Evolutionary conservation across 305 asterid species (phyloP).

Genomic region (Fraxinus nigra): DNA sequence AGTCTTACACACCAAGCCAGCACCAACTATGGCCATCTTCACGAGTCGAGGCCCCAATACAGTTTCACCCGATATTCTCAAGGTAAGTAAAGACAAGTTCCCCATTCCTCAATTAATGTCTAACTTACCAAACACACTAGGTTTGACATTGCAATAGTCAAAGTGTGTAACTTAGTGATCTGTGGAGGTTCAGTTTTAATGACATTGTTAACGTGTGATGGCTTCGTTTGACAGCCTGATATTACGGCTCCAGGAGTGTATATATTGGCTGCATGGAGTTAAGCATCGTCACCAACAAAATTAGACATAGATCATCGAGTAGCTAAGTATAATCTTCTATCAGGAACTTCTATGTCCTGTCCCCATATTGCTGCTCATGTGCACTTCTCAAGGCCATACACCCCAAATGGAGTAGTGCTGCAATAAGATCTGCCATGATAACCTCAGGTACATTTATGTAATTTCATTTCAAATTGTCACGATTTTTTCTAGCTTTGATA

Average conservation of each 20-base stretch:
- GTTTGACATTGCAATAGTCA: too few relatives aligned
- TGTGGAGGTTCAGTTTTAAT: neutral
- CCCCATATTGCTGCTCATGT: slow-evolving; percentile 73
- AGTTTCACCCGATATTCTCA: slow-evolving; percentile 64
- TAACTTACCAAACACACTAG: too few relatives aligned
- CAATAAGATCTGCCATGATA: slow-evolving; percentile 81
- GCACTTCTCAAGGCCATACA: slow-evolving; percentile 88
- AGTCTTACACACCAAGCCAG: slow-evolving; percentile 46
- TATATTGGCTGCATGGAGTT: slow-evolving; percentile 94
- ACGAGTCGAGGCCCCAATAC: slow-evolving; percentile 79
- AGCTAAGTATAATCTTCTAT: slow-evolving; percentile 58
- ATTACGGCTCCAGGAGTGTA: slow-evolving; percentile 85
- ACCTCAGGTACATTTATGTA: slow-evolving; percentile 53
- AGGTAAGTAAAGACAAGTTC: slow-evolving; percentile 42
- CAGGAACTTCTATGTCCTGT: slow-evolving; percentile 95
- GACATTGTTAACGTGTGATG: neutral
- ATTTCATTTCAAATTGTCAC: neutral
- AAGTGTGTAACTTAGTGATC: too few relatives aligned
- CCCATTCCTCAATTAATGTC: neutral
- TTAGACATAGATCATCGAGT: slow-evolving; percentile 47
- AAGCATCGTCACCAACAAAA: slow-evolving; percentile 67
- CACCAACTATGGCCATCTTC: slow-evolving; percentile 81
- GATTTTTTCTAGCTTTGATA: neutral
- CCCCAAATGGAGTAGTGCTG: slow-evolving; percentile 94
- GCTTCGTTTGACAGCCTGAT: slow-evolving; percentile 58